These are phyloP conservation scores for Xylaria multiplex DNA, from an alignment of 2,329 filamentous ascomycete genomes.

Conservation along the genomic window DNA sequence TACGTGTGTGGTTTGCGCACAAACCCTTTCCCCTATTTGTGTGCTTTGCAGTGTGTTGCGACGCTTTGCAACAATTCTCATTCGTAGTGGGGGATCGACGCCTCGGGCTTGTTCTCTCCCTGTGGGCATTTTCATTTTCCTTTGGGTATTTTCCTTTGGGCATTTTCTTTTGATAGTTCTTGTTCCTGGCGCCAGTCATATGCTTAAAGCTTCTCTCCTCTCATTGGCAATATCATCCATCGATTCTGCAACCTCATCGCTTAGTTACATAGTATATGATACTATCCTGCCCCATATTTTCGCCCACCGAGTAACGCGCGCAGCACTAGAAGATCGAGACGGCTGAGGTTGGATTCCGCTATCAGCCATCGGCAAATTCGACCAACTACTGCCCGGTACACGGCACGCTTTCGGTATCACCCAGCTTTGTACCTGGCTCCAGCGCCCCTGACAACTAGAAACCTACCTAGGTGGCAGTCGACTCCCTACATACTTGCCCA, in stretches of 20 bases:
- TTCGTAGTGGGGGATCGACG: constrained; percentile 29
- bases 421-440: constrained; percentile 14
- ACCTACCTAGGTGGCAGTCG: not conserved
- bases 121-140: not conserved
- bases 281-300: not conserved
- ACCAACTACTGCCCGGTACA: constrained; percentile 12
- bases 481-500: not conserved
- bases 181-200: constrained; percentile 10
- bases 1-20: constrained; percentile 8
- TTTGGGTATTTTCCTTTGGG: not conserved
- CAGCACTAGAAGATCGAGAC: constrained; percentile 9
- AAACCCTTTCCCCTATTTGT: constrained; percentile 6
- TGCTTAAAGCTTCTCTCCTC: constrained; percentile 1
- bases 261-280: constrained; percentile 13
- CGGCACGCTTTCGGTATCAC: constrained; percentile 15
- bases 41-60: too few species aligned
- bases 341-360: constrained; percentile 20
- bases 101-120: not conserved
- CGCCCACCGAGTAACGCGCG: constrained; percentile 21
- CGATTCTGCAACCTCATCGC: constrained; percentile 5
- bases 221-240: not conserved
- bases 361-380: constrained; percentile 24
- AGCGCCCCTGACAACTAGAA: constrained; percentile 14
- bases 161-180: not conserved
- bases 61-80: constrained; percentile 9